A percentile compares a stretch with the other conserved stretches of the same genome.
Conservation (phyloP, 2,329 filamentous ascomycete species). For the Thermothelomyces thermophilus region DNA sequence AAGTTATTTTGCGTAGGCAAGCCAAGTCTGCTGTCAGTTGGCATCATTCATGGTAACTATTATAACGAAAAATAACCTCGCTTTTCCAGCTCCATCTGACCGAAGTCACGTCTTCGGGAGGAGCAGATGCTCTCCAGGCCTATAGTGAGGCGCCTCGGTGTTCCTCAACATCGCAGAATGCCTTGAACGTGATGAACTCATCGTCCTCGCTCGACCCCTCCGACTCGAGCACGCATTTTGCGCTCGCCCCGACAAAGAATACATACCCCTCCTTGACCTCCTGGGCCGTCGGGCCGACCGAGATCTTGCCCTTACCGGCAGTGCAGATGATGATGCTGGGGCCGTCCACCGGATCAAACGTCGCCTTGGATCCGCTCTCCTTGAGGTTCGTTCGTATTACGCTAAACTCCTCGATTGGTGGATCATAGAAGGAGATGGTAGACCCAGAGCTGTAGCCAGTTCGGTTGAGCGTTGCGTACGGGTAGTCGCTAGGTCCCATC, state of each 20-base stretch:
- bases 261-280: slow-evolving; percentile 68
- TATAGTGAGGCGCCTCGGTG: slow-evolving; percentile 34
- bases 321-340: slow-evolving; percentile 94
- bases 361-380: slow-evolving; percentile 67
- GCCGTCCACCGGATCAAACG: slow-evolving; percentile 78
- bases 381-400: slow-evolving; percentile 77
- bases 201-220: slow-evolving; percentile 49
- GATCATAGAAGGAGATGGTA: slow-evolving; percentile 73
- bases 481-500: slow-evolving; percentile 78
- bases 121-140: too few species aligned
- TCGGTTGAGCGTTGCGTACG: slow-evolving; percentile 77
- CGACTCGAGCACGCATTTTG: slow-evolving; percentile 73
- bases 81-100: too few species aligned
- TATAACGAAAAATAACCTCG: too few species aligned
- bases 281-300: slow-evolving; percentile 74
- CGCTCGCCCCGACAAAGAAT: slow-evolving; percentile 82
- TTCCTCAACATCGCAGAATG: slow-evolving; percentile 76
- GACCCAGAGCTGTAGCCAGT: slow-evolving; percentile 73
- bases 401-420: slow-evolving; percentile 92
- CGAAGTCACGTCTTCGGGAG: too few species aligned
- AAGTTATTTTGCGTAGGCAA: too few species aligned
- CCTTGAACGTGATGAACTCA: slow-evolving; percentile 82
- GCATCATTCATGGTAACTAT: too few species aligned
- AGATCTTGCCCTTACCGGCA: slow-evolving; percentile 71
- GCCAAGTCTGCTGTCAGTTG: too few species aligned